Conservation (phyloP, 306 rosid species). For the Prunus padus region DNA sequence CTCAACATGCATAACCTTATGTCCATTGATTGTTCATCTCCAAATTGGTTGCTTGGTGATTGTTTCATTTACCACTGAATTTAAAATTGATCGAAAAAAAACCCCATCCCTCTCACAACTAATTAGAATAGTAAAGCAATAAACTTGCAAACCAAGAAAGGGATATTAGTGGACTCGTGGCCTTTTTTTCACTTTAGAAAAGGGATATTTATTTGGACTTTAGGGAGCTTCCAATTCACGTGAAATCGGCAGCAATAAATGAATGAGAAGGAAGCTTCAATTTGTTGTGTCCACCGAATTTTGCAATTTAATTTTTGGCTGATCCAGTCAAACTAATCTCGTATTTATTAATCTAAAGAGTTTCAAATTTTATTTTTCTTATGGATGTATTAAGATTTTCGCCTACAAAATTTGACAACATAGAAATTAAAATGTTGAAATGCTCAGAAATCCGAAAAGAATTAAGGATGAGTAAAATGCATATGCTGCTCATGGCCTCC, state of each 20-base stretch:
- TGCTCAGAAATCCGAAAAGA: too few relatives aligned
- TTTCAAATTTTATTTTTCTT: too few relatives aligned
- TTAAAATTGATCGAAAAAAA: too few relatives aligned
- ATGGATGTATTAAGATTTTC: too few relatives aligned
- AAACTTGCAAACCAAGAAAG: not conserved
- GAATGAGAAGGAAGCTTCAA: not conserved
- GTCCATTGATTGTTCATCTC: not conserved
- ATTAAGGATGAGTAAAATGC: too few relatives aligned
- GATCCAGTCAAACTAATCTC: too few relatives aligned
- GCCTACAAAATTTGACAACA: too few relatives aligned
- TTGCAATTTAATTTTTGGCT: too few relatives aligned
- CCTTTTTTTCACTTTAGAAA: not conserved
- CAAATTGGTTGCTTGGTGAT: not conserved
- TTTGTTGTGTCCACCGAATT: not conserved
- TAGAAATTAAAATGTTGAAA: too few relatives aligned
- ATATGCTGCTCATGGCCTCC: too few relatives aligned
- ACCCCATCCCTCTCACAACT: not conserved
- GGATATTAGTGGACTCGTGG: not conserved
- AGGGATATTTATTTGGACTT: not conserved
- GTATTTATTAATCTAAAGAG: too few relatives aligned
- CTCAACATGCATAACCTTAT: not conserved
- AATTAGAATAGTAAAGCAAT: not conserved
- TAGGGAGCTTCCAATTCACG: conserved; percentile 23
- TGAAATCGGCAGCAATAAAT: conserved; percentile 7
- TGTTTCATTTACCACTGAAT: too few relatives aligned